Percentiles rank a stretch among this genome's conserved stretches.
phyloP scores from a whole-genome alignment of 352 stramenopile species.

The Globisporangium canariense region DNA sequence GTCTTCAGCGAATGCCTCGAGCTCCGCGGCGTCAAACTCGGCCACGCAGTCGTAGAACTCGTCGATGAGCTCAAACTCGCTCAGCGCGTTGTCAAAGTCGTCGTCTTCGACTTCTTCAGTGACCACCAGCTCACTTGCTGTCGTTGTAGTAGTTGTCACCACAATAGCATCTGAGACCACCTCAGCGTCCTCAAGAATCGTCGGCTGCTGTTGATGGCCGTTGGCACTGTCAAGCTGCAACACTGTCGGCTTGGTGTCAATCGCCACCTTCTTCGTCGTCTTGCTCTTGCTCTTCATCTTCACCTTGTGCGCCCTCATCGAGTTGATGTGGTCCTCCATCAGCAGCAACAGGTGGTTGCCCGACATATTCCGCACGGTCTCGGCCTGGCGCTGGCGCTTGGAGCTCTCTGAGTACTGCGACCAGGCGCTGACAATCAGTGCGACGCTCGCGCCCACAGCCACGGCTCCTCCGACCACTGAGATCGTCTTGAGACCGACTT shows the following conservation, averaged over 20 bases:
- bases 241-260: slow-evolving; percentile 13
- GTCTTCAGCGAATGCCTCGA: slow-evolving; percentile 75
- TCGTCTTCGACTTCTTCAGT: neutral
- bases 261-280: slow-evolving; percentile 17
- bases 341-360: slow-evolving; percentile 64
- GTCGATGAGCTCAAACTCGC: slow-evolving; percentile 50
- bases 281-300: slow-evolving; percentile 5
- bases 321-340: slow-evolving; percentile 57
- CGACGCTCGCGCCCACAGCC: slow-evolving; percentile 71
- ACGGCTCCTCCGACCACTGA: slow-evolving; percentile 75
- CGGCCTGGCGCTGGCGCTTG: slow-evolving; percentile 59
- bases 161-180: neutral
- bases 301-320: slow-evolving; percentile 21
- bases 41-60: slow-evolving; percentile 81
- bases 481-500: slow-evolving; percentile 44
- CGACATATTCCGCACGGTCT: slow-evolving; percentile 71
- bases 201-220: neutral
- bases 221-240: neutral
- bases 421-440: slow-evolving; percentile 77
- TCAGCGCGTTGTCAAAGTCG: neutral
- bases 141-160: neutral
- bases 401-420: slow-evolving; percentile 75
- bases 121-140: neutral
- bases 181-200: neutral
- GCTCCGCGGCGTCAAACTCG: slow-evolving; percentile 46